These are phyloP conservation scores for Sporothrix mexicana DNA, from an alignment of 2,329 filamentous ascomycete species.

Conservation along the genomic window DNA sequence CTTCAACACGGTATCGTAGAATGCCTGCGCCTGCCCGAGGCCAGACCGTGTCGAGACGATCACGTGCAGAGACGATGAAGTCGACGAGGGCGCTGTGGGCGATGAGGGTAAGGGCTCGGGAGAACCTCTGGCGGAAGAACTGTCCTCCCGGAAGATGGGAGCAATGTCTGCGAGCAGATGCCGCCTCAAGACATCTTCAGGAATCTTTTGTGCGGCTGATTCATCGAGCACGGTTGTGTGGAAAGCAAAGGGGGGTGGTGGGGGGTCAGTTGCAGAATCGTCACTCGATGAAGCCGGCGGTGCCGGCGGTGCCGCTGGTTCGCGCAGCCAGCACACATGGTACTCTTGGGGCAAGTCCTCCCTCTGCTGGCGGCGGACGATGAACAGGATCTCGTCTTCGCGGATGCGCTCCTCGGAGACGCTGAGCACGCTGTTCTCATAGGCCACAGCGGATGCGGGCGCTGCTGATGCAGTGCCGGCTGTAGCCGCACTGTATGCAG, in stretches of 20 bases:
- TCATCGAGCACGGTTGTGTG: slow-evolving; percentile 39
- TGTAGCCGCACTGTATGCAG: background rate
- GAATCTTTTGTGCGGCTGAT: slow-evolving; percentile 40
- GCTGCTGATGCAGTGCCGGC: background rate
- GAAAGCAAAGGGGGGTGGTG: slow-evolving; percentile 37
- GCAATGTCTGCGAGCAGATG: slow-evolving; percentile 50
- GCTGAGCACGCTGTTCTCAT: slow-evolving; percentile 35
- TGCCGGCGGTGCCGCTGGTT: background rate
- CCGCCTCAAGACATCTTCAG: slow-evolving; percentile 46
- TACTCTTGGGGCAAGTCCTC: background rate
- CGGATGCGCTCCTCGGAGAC: slow-evolving; percentile 29
- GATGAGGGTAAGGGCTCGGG: slow-evolving; percentile 21
- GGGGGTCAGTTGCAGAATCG: background rate
- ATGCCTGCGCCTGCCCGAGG: slow-evolving; percentile 59
- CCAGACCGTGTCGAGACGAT: slow-evolving; percentile 73
- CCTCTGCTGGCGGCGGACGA: slow-evolving; percentile 32
- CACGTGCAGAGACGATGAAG: slow-evolving; percentile 58
- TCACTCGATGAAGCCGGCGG: background rate
- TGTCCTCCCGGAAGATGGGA: slow-evolving; percentile 37
- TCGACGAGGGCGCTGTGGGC: slow-evolving; percentile 23
- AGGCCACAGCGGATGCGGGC: background rate
- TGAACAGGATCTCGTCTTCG: slow-evolving; percentile 45
- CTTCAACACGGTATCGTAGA: slow-evolving; percentile 61
- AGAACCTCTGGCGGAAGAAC: background rate
- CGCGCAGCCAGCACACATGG: slow-evolving; percentile 25